Percentiles rank a stretch among this genome's conserved stretches.
Evolutionary conservation across 805 yeast genomes (phyloP).

Genomic region (Starmerella davenportii): DNA sequence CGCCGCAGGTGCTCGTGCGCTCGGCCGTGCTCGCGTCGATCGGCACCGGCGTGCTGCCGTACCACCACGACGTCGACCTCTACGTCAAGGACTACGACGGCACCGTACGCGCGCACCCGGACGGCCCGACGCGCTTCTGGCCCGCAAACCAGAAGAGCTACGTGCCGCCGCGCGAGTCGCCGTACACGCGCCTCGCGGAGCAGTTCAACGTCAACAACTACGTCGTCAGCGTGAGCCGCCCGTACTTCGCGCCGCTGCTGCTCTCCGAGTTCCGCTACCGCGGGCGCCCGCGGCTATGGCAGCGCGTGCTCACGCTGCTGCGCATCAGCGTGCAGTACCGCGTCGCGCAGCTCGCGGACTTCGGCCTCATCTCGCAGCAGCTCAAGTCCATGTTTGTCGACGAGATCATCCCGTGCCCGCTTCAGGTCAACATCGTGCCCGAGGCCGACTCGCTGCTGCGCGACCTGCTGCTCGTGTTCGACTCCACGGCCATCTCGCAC

Average conservation of each 20-base stretch:
- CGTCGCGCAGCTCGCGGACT: constrained; percentile 55
- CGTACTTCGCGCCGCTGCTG: constrained; percentile 79
- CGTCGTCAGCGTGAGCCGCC: constrained; percentile 78
- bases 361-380: constrained; percentile 55
- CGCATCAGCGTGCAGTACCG: constrained; percentile 75
- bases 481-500: constrained; percentile 47
- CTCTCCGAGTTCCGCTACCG: constrained; percentile 64
- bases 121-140: constrained; percentile 15
- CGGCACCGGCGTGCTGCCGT: constrained; percentile 39
- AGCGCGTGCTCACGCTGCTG: constrained; percentile 34
- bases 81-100: constrained; percentile 40
- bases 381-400: constrained; percentile 67
- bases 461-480: constrained; percentile 61
- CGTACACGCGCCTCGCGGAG: constrained; percentile 78
- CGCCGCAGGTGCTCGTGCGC: constrained; percentile 72
- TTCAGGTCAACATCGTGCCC: constrained; percentile 83
- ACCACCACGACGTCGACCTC: constrained; percentile 37
- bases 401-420: constrained; percentile 67
- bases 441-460: constrained; percentile 51
- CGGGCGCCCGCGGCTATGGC: constrained; percentile 25
- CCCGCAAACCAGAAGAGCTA: constrained; percentile 29
- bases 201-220: constrained; percentile 89
- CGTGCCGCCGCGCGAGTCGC: constrained; percentile 34
- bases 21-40: constrained; percentile 63
- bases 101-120: constrained; percentile 23